Evolutionary conservation across 768 basidiomycete genomes (phyloP), one percentile per base, ranked within the genome.

Genomic region (Leucosporidium scottii): DNA sequence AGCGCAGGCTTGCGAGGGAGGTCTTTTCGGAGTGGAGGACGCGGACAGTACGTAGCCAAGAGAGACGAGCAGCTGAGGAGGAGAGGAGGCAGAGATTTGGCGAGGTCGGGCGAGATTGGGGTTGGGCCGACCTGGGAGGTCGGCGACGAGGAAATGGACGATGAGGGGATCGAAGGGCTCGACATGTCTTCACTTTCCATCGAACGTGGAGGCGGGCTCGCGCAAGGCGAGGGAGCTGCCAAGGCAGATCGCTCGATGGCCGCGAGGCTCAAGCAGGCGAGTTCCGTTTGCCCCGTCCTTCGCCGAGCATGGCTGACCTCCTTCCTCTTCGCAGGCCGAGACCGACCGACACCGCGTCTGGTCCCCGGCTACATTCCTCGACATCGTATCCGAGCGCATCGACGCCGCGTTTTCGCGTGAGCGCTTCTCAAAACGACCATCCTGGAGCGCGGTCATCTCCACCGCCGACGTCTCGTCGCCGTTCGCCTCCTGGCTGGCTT

Each of bases 311-410:
- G 66, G 66, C 72, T 70, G 36, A 72, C 69, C 47, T 67, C 64
- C 44, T 25, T 47, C 71, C 39, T 56, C 25, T 15, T 47, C 62
- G 21, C 76, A 90, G 88, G 90, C 89, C 72, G 84, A 86, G 66
- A 83, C 84, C 77, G 86, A 87, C 67, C 85, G 88, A 66, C 83
- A 85, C 70, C 82, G 82, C 18, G 84, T 89, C 49, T 91, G 90
- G 90, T 84, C 86, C 0, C 82, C 81, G 58, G 86, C 87, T 20
- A 85, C 89, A 0, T 90, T 90, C 79, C 81, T 88, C 10, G 76
- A 81, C 59, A 77, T 78, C 67, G 77, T 84, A 59, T 79, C 80
- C 61, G 76, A 74, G 53, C 81, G 79, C 55, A 74, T 85, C 6
- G 54, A 61, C 17, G 0, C 25, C 5, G 36, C 60, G 2, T 27